Conservation (phyloP, 176 grass and related monocot genomes). For the Bromus sterilis region DNA sequence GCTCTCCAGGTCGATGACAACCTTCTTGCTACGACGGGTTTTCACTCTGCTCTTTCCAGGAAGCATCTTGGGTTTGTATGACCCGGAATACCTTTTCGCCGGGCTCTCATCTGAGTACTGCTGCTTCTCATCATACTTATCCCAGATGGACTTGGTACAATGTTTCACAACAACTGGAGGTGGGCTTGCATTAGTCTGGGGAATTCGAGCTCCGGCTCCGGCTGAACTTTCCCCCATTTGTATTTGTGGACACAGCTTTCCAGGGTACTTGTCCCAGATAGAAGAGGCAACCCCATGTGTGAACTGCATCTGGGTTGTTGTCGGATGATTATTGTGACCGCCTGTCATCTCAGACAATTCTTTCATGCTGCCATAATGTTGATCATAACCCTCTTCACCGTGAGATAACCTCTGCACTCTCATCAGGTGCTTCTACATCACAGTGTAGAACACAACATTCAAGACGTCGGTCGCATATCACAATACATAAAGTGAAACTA, state of each 20-base stretch:
- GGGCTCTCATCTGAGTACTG: neutral
- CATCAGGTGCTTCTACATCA: constrained; percentile 21
- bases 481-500: neutral
- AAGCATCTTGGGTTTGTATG: neutral
- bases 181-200: neutral
- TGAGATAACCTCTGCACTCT: neutral
- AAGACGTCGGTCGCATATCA: neutral
- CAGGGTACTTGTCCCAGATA: no score
- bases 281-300: no score
- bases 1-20: neutral
- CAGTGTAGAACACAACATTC: neutral
- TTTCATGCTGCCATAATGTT: neutral
- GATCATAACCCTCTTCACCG: neutral
- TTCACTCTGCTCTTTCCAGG: neutral
- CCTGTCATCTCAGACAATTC: neutral
- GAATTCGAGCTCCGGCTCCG: neutral
- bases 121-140: neutral
- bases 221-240: neutral
- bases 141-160: neutral
- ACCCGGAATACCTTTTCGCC: no score
- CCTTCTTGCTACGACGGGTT: no score
- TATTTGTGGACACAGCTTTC: neutral
- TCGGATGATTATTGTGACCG: neutral
- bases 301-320: no score
- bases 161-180: neutral